phyloP scores from a whole-genome alignment of 2,329 filamentous ascomycete species.

The Monilinia fructigena region DNA sequence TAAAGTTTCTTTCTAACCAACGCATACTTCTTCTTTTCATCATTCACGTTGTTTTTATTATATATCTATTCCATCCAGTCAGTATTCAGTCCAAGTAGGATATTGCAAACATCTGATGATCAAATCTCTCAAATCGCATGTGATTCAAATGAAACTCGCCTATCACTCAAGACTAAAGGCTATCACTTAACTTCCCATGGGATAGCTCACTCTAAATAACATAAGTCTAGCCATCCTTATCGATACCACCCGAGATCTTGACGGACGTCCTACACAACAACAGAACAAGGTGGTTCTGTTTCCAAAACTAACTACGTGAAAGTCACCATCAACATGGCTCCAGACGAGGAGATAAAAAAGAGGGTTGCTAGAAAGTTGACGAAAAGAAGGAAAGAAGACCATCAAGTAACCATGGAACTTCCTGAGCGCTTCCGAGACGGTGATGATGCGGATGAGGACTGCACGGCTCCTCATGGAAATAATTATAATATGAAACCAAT shows the following conservation, averaged over 20 bases:
- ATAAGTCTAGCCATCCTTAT: conserved; percentile 13
- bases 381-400: conserved; percentile 45
- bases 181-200: conserved; percentile 1
- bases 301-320: not conserved
- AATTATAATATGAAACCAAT: conserved; percentile 74
- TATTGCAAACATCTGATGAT: not conserved
- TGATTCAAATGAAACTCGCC: not conserved
- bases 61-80: too few relatives aligned
- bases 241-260: conserved; percentile 14
- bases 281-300: conserved; percentile 1
- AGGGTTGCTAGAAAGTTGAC: conserved; percentile 45
- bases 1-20: too few relatives aligned
- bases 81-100: not conserved
- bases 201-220: conserved; percentile 2
- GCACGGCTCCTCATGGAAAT: conserved; percentile 53
- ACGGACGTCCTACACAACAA: conserved; percentile 1
- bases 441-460: conserved; percentile 60
- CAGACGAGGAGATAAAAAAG: conserved; percentile 45
- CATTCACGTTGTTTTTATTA: too few relatives aligned
- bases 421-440: conserved; percentile 58
- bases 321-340: conserved; percentile 35
- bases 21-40: too few relatives aligned
- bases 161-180: not conserved
- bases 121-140: conserved; percentile 5
- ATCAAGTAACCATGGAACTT: conserved; percentile 49